Evolutionary conservation across 495 filamentous ascomycete genomes (phyloP), one percentile per base, ranked within the genome.

Genomic region (Aspergillus wentii): DNA sequence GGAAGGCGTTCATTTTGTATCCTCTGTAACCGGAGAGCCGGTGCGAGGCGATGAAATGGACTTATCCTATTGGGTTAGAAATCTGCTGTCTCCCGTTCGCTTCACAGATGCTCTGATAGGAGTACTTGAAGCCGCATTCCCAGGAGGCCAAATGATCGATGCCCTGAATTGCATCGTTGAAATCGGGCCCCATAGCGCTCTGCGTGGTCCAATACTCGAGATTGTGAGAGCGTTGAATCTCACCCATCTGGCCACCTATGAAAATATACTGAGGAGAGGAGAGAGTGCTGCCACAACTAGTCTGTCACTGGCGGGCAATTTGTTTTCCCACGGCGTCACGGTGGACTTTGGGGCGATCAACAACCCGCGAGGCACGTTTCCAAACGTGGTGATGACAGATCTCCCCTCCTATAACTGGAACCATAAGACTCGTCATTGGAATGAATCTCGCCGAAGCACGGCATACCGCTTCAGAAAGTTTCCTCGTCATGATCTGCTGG

Each of bases 171-270:
- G 61, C 0, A 46, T 85, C 4, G 34, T 86, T 13, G 82, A 86
- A 44, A 59, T 85, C 15, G 83, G 84, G 0, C 80, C 84, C 14
- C 82, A 86, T 43, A 58, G 68, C 6, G 76, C 81, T 1, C 62
- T 88, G 0, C 65, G 75, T 32, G 57, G 57, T 1, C 72, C 75
- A 0, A 53, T 71, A 8, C 59, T 56, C 4, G 55, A 71, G 10
- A 69, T 66, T n/a, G n/a, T n/a, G n/a, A n/a, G n/a, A n/a, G n/a
- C 28, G 38, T 42, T 1, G 47, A 63, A 35, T 43, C 42, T 5
- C 20, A 46, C 11, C 39, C 42, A 5, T 35, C 40, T 1, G 33
- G 31, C 1, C n/a, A n/a, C n/a, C n/a, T n/a, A n/a, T n/a, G n/a
- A n/a, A n/a, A n/a, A n/a, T n/a, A n/a, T n/a, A n/a, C n/a, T n/a